phyloP scores from a whole-genome alignment of 2,329 filamentous ascomycete genomes.

The Xylaria sp. region DNA sequence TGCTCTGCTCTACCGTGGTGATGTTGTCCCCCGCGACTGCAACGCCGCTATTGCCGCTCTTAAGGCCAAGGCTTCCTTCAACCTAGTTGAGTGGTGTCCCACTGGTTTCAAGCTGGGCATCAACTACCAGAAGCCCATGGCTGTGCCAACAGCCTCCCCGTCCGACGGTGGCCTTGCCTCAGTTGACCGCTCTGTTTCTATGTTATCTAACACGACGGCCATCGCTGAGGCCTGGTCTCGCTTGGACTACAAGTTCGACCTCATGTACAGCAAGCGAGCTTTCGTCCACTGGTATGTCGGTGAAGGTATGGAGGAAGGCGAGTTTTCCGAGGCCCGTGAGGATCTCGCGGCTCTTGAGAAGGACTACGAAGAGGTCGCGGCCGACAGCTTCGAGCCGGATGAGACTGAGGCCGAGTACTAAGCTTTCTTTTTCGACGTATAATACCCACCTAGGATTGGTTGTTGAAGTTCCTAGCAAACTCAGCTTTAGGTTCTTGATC shows the following conservation, averaged over 20 bases:
- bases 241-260: conserved; percentile 79
- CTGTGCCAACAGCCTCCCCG: conserved; percentile 64
- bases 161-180: conserved; percentile 69
- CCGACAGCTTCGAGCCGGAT: conserved; percentile 73
- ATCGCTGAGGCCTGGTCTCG: conserved; percentile 79
- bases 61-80: conserved; percentile 78
- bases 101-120: conserved; percentile 81
- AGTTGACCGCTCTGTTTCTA: conserved; percentile 73
- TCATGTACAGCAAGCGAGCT: conserved; percentile 82
- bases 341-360: conserved; percentile 87
- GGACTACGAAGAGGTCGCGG: conserved; percentile 87
- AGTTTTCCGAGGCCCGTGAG: conserved; percentile 88
- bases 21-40: conserved; percentile 77
- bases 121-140: conserved; percentile 76
- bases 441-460: conserved; percentile 44
- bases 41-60: conserved; percentile 72
- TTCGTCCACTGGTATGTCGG: conserved; percentile 86
- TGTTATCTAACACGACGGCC: conserved; percentile 80
- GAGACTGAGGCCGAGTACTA: conserved; percentile 85
- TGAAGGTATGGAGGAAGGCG: conserved; percentile 92
- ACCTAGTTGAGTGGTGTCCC: conserved; percentile 80
- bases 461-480: conserved; percentile 32
- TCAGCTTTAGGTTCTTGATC: conserved; percentile 33
- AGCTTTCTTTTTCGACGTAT: conserved; percentile 47
- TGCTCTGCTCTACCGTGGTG: conserved; percentile 76